phyloP scores from a whole-genome alignment of 1,284 basidiomycete genomes.

The Ceratobasidium papillatum region DNA sequence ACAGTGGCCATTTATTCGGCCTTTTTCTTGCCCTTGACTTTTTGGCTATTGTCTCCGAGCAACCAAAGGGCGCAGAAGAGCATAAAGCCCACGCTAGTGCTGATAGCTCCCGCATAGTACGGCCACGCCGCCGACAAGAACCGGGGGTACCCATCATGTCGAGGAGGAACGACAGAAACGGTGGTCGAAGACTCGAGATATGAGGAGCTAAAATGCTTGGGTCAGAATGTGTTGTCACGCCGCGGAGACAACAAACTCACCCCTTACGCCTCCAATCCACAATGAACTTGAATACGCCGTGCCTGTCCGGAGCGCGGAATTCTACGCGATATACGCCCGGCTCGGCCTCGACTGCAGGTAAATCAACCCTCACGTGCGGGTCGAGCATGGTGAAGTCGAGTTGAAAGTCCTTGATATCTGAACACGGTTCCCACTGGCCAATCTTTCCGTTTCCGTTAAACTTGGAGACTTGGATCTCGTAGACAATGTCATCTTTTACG shows the following conservation, averaged over 20 bases:
- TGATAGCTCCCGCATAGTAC: slow-evolving; percentile 90
- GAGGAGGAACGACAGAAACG: slow-evolving; percentile 89
- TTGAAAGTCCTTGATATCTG: slow-evolving; percentile 79
- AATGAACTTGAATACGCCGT: slow-evolving; percentile 97
- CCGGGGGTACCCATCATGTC: slow-evolving; percentile 94
- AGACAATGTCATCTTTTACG: slow-evolving; percentile 85
- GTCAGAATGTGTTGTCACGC: slow-evolving; percentile 1
- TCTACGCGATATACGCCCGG: slow-evolving; percentile 77
- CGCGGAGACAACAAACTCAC: slow-evolving; percentile 56
- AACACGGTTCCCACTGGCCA: slow-evolving; percentile 75
- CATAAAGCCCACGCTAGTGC: slow-evolving; percentile 84
- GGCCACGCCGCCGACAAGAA: slow-evolving; percentile 96
- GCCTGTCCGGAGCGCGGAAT: slow-evolving; percentile 91
- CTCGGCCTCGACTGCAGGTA: slow-evolving; percentile 62
- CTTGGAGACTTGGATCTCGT: slow-evolving; percentile 73
- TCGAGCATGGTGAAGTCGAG: slow-evolving; percentile 99
- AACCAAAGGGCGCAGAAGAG: slow-evolving; percentile 88
- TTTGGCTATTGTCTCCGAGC: slow-evolving; percentile 65
- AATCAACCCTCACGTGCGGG: slow-evolving; percentile 83
- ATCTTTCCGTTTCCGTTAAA: slow-evolving; percentile 66
- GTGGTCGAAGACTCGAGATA: slow-evolving; percentile 77
- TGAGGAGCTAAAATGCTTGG: slow-evolving; percentile 62
- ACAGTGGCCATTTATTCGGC: slow-evolving; percentile 35
- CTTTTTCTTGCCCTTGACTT: slow-evolving; percentile 49
- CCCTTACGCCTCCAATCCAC: slow-evolving; percentile 90